Evolutionary conservation across 2,329 filamentous ascomycete species (phyloP), one percentile per base, ranked within the genome.

Genomic region (Pseudocercospora eumusae): DNA sequence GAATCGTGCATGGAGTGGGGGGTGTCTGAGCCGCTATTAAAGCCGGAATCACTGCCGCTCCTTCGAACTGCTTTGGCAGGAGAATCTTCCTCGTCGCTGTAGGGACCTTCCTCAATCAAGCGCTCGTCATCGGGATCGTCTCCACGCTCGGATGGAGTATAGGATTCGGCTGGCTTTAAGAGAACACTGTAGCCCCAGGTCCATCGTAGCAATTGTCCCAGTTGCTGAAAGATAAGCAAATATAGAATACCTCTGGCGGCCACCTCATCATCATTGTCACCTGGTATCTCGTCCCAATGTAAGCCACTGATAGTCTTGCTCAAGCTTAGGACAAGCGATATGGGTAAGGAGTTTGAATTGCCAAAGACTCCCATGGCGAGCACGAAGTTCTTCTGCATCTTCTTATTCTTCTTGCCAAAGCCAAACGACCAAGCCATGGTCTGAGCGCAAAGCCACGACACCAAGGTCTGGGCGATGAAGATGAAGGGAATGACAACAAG

Each of bases 151-250:
- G 90, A 88, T 57, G 90, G 86, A 11, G 83, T 80, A 71, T 91
- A 91, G 65, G 84, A 85, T 54, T 88, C 86, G 68, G 91, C 89
- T 18, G 93, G 92, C 18, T 93, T 93, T n/a, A 99, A 82, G 18
- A 99, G 82, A 40, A 98, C 88, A 71, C 96, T 92, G 76, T 96
- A 98, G 10, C 95, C 95, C 95, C 95, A 99, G 66, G 91, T 97
- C 95, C 95, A 99, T 62, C 95, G 86, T 20, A 99, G 88, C 25
- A 98, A 81, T 77, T 99, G 95, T 21, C 95, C 95, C 2, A 99
- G 85, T 75, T 99, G 95, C 78, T 99, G 95, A 79, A 99, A 99
- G 68, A 99, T 96, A 64, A 99, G 83, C 10, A 99, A 84, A 73
- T 99, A 99, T 0, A 99, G 81, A 64, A 99, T 98, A 63, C 95